Evolutionary conservation across 495 filamentous ascomycete genomes (phyloP), one percentile per base, ranked within the genome.

Genomic region (Aspergillus steynii): DNA sequence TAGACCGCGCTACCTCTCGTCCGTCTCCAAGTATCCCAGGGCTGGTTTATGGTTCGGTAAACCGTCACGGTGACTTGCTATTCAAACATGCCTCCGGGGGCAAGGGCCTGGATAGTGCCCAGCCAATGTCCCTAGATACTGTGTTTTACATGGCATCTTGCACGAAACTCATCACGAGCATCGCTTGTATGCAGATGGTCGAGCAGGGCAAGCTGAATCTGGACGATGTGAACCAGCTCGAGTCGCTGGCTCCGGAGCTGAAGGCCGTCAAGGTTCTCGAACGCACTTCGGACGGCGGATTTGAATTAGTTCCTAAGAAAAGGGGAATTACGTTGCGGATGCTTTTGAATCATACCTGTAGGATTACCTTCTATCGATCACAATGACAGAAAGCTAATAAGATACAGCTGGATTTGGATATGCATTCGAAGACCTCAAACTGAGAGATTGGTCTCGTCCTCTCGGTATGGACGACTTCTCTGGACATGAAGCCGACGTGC

Each of bases 101-200:
- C 37, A 69, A 68, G 12, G 82, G 81, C 5, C 46, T 71, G 3
- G 72, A 69, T 1, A 67, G 61, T 27, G 56, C 68, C 0, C 72
- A 76, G 10, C 72, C 77, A 28, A 83, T 87, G 80, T 77, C 71
- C 2, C 55, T 82, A 6, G 83, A 86, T 20, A 81, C 58, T 12
- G 62, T 83, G 20, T 86, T 84, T 62, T 87, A 80, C 83, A 82
- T 87, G 28, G 82, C 83, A 46, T 83, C 80, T n/a, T 86, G 82
- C 64, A 86, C 85, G 0, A 88, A 86, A 61, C 66, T 85, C 69
- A 63, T 86, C 6, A 70, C 68, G 2, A 80, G 76, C 0, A 76
- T 89, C 56, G 85, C 84, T 0, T 81, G 74, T 59, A 86, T 88
- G 85, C 85, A 89, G 62, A 75, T 85, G 0, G 80, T 86, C 10